Evolutionary conservation across 495 filamentous ascomycete species (phyloP).

Genomic region (Massariosphaeria phaeospora): DNA sequence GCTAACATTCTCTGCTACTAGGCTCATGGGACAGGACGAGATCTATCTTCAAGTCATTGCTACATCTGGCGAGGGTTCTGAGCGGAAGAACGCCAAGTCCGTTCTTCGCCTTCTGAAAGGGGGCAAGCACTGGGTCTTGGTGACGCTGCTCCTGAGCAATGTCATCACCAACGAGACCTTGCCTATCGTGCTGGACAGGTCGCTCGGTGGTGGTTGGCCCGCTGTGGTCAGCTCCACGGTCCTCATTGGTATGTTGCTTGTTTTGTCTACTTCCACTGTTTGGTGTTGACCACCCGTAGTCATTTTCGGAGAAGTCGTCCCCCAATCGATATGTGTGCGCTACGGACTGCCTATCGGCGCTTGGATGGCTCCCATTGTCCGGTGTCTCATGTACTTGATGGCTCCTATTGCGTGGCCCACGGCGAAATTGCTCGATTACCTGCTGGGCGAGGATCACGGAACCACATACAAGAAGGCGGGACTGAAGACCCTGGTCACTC

Average conservation of each 20-base stretch:
- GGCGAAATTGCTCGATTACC: constrained; percentile 79
- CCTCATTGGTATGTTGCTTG: constrained; percentile 68
- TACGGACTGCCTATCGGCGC: constrained; percentile 96
- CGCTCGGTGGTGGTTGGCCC: constrained; percentile 89
- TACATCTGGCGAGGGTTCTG: constrained; percentile 71
- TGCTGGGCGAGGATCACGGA: constrained; percentile 87
- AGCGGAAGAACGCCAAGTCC: constrained; percentile 74
- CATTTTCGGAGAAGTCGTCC: constrained; percentile 94
- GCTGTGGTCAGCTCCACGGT: constrained; percentile 89
- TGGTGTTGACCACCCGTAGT: constrained; percentile 50
- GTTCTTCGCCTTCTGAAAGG: constrained; percentile 76
- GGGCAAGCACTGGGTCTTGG: constrained; percentile 98
- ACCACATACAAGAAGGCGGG: constrained; percentile 96
- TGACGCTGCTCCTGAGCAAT: constrained; percentile 88
- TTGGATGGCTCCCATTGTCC: constrained; percentile 84
- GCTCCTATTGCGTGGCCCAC: constrained; percentile 82
- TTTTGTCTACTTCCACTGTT: constrained; percentile 22
- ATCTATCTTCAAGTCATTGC: constrained; percentile 94
- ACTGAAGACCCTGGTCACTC: constrained; percentile 81
- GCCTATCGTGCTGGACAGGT: constrained; percentile 89
- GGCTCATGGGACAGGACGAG: constrained; percentile 82
- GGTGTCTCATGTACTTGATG: constrained; percentile 86
- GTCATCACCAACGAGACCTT: constrained; percentile 98
- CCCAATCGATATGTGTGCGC: constrained; percentile 92
- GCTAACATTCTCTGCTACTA: constrained; percentile 30